Evolutionary conservation across 2,329 filamentous ascomycete genomes (phyloP).

Genomic region (Pseudocercospora ulei): DNA sequence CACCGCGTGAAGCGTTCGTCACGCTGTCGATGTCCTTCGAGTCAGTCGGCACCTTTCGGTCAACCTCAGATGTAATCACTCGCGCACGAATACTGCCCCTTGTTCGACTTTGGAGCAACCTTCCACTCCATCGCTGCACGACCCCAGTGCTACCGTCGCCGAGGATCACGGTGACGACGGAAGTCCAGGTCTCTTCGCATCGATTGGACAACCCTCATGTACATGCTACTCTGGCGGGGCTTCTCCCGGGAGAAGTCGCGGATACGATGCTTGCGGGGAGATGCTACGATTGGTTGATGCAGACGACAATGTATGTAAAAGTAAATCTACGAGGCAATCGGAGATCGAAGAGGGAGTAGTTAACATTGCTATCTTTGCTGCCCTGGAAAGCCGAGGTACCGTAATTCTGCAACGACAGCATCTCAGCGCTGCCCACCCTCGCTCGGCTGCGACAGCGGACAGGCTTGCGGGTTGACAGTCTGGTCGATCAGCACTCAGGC

Average conservation of each 20-base stretch:
- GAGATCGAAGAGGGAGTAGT: background rate
- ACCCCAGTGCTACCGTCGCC: background rate
- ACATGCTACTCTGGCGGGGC: conserved; percentile 30
- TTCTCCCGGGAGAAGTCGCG: conserved; percentile 23
- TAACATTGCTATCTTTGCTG: too few relatives aligned
- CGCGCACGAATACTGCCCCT: conserved; percentile 11
- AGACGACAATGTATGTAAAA: too few relatives aligned
- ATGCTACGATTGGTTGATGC: conserved; percentile 6
- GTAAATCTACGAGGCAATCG: background rate
- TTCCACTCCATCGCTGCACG: conserved; percentile 8
- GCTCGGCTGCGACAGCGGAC: too few relatives aligned
- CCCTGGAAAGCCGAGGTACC: too few relatives aligned
- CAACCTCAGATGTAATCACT: too few relatives aligned
- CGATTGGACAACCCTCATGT: conserved; percentile 22
- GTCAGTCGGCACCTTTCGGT: too few relatives aligned
- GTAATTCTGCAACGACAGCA: too few relatives aligned
- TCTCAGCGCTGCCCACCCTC: too few relatives aligned
- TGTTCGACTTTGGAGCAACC: conserved; percentile 14
- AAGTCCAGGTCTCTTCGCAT: conserved; percentile 18
- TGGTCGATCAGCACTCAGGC: too few relatives aligned
- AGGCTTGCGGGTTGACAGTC: too few relatives aligned
- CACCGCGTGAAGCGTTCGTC: too few relatives aligned
- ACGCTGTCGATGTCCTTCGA: too few relatives aligned
- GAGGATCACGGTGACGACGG: conserved; percentile 18
- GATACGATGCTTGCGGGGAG: conserved; percentile 19